phyloP scores from a whole-genome alignment of 192 early-diverging fungal genomes.

The Endogone sp. region DNA sequence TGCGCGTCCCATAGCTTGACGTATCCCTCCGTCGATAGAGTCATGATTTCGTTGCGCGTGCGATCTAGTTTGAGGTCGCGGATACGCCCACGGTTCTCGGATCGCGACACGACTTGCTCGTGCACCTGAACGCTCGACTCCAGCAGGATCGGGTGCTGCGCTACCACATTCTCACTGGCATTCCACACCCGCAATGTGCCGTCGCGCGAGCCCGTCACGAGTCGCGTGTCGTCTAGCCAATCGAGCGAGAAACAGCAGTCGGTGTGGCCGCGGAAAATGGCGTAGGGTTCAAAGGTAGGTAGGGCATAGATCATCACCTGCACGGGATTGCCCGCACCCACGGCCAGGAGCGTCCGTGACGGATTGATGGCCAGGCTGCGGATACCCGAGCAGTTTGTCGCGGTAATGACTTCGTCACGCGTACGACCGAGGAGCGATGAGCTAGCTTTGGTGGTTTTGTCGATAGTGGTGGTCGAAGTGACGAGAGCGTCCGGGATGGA shows the following conservation, averaged over 20 bases:
- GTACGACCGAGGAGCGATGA: not conserved
- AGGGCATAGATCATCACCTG: slow-evolving; percentile 59
- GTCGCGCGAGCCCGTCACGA: slow-evolving; percentile 63
- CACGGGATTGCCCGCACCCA: slow-evolving; percentile 53
- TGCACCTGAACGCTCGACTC: slow-evolving; percentile 21
- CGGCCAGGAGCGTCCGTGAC: slow-evolving; percentile 56
- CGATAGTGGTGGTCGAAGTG: slow-evolving; percentile 2
- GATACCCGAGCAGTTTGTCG: slow-evolving; percentile 43
- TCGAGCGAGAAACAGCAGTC: slow-evolving; percentile 64
- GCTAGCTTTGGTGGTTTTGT: not conserved
- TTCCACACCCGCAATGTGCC: slow-evolving; percentile 51
- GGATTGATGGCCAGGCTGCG: slow-evolving; percentile 61
- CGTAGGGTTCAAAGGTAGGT: slow-evolving; percentile 53
- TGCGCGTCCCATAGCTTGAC: slow-evolving; percentile 59
- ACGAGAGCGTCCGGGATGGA: not conserved
- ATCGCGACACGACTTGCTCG: slow-evolving; percentile 19
- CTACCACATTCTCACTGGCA: slow-evolving; percentile 22
- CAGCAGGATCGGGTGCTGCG: slow-evolving; percentile 14
- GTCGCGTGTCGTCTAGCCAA: slow-evolving; percentile 51
- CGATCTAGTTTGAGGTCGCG: slow-evolving; percentile 51
- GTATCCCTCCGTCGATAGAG: slow-evolving; percentile 55
- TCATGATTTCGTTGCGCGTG: slow-evolving; percentile 32
- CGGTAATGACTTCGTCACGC: slow-evolving; percentile 3
- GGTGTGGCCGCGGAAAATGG: slow-evolving; percentile 54
- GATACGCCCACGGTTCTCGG: slow-evolving; percentile 44